Base-by-base conservation (phyloP, 352 stramenopile genomes). In the Globisporangium perplexum region DNA sequence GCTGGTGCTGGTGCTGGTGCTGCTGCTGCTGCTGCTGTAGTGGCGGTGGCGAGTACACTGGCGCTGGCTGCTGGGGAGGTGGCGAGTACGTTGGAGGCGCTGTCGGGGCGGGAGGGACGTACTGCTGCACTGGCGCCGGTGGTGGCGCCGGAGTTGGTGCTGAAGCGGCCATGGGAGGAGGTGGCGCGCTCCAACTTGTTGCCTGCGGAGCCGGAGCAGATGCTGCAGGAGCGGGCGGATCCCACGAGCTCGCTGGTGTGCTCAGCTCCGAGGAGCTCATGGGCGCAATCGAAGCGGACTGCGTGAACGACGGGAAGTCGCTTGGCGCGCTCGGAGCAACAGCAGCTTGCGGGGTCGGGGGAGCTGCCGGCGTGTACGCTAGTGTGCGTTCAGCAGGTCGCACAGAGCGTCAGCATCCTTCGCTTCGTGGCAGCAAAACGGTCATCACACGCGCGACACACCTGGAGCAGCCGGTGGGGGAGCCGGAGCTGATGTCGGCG, bases 241-340 rank as follows among this genome's bases (percentile, higher is more conserved):
- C 53, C 59, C 59, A 62, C 17, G 41, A 36, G 26, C 22, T 63
- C 26, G 49, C 22, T 7, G 31, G 43, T 14, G 47, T 18, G 33
- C 3, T 39, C 33, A 18, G 33, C 54, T 22, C 54, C 20, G 50
- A 51, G 24, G 63, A 53, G 31, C 51, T 73, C 18, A 22, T n/a
- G 7, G 30, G 36, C 24, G 31, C 41, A 42, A 42, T 47, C 17
- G 66, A 65, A 28, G 62, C 66, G 12, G 77, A 82, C 6, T 73
- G 68, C 6, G 78, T 84, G 31, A 81, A 75, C 10, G 74, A 87
- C 26, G 75, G 71, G 36, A 85, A 83, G 23, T 56, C 62, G 26
- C 43, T 69, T 33, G 50, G n/a, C 10, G 30, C 30, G 33, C 33
- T 39, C 49, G 53, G 28, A 44, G 51, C n/a, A 20, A 33, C 28